Conservation (phyloP, 1,139 yeast genomes). For the Geotrichum carabidarum region DNA sequence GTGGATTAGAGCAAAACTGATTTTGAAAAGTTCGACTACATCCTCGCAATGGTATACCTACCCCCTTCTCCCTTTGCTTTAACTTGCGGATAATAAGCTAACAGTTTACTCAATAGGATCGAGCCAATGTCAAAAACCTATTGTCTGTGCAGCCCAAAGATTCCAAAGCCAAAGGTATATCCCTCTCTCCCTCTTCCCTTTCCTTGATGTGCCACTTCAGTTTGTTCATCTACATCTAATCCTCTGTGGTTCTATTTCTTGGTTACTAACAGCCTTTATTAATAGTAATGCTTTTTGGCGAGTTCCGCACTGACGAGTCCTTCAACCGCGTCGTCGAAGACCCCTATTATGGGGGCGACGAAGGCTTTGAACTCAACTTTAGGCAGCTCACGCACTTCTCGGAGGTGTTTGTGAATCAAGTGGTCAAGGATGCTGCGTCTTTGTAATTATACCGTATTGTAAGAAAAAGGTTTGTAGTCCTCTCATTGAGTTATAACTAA, state of each 20-base stretch:
- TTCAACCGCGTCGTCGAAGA: conserved; percentile 65
- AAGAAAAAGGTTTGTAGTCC: background rate
- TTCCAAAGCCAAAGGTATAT: conserved; percentile 41
- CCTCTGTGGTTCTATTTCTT: too few species aligned
- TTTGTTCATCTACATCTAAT: too few species aligned
- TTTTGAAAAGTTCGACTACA: conserved; percentile 69
- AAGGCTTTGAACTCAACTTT: conserved; percentile 77
- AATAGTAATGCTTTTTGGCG: conserved; percentile 58
- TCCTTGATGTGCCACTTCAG: too few species aligned
- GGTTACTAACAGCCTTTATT: background rate
- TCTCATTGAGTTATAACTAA: too few species aligned
- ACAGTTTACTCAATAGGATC: conserved; percentile 41
- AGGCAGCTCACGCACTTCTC: conserved; percentile 67
- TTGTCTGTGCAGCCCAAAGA: conserved; percentile 54
- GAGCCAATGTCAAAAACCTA: conserved; percentile 57
- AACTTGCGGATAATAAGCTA: background rate
- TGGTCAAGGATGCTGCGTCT: background rate
- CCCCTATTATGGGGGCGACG: conserved; percentile 85
- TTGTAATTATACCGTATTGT: background rate
- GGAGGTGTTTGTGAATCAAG: conserved; percentile 14
- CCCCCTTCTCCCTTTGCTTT: background rate
- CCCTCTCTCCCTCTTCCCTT: conserved; percentile 15
- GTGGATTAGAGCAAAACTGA: conserved; percentile 39
- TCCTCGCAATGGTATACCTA: conserved; percentile 61
- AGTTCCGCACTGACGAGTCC: conserved; percentile 54